A percentile compares a stretch with the other conserved stretches of the same genome.
Evolutionary conservation across 148 eudicot species (phyloP).

Genomic region (Tetragonia tetragonoides): DNA sequence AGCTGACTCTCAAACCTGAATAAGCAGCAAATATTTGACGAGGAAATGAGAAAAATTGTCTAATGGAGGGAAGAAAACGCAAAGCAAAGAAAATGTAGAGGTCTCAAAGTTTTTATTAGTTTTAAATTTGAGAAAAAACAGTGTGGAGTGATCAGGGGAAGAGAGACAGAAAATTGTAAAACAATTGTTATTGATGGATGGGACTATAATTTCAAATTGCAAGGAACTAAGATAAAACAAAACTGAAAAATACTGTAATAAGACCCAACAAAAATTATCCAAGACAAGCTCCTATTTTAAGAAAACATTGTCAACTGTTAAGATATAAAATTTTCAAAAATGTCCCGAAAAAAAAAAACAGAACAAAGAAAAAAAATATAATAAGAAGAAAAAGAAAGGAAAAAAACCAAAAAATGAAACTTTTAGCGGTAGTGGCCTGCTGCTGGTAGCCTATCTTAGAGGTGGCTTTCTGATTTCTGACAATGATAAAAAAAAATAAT

Average conservation of each 20-base stretch:
- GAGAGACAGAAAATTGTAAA: not conserved
- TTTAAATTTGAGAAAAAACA: not conserved
- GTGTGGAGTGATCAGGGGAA: not conserved
- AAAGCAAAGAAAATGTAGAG: too few relatives aligned
- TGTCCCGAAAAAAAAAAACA: too few relatives aligned
- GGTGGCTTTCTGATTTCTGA: not conserved
- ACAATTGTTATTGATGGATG: not conserved
- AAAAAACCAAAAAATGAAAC: too few relatives aligned
- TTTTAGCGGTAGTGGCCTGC: not conserved
- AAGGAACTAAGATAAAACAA: not conserved
- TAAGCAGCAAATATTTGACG: too few relatives aligned
- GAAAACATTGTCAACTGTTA: not conserved
- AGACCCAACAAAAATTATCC: not conserved
- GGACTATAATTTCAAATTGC: not conserved
- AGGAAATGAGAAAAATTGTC: too few relatives aligned
- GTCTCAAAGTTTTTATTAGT: too few relatives aligned
- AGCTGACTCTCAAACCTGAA: too few relatives aligned
- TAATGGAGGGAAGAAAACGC: too few relatives aligned
- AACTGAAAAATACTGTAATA: not conserved
- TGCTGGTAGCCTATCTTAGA: not conserved
- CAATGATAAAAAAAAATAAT: not conserved
- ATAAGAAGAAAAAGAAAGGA: not conserved
- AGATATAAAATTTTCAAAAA: too few relatives aligned
- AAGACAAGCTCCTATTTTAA: not conserved
- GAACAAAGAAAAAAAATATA: too few relatives aligned